These are phyloP conservation scores for Phyllosticta citrichinensis DNA, from an alignment of 2,329 filamentous ascomycete species.

Conservation along the genomic window DNA sequence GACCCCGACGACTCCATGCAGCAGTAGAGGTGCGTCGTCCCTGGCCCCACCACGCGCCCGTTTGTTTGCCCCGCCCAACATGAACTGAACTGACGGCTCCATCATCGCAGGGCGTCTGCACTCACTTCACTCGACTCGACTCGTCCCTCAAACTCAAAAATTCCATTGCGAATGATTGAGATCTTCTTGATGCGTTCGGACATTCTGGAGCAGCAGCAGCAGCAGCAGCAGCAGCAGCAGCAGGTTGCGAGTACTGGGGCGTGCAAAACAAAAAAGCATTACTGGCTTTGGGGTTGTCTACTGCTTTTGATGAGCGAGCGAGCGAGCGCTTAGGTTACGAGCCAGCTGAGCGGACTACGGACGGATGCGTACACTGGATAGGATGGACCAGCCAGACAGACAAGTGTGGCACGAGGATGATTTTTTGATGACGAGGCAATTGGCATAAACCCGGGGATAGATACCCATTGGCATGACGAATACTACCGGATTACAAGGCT, in stretches of 20 bases:
- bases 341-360: no score
- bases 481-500: neutral
- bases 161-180: neutral
- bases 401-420: conserved; percentile 1
- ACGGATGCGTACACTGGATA: no score
- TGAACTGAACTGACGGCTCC: neutral
- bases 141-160: neutral
- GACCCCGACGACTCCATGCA: conserved; percentile 62
- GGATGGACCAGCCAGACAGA: neutral
- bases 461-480: conserved; percentile 8
- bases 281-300: conserved; percentile 1
- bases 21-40: conserved; percentile 30
- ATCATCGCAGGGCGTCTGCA: neutral
- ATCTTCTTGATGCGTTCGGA: neutral
- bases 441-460: neutral
- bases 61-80: neutral
- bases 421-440: conserved; percentile 1
- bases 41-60: neutral
- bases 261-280: conserved; percentile 2
- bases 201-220: neutral
- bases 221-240: no score
- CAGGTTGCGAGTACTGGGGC: neutral
- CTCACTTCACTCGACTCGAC: neutral
- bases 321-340: no score
- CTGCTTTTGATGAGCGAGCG: neutral